Evolutionary conservation across 192 early-diverging fungal species (phyloP).

Genomic region (Dissophora ornata): DNA sequence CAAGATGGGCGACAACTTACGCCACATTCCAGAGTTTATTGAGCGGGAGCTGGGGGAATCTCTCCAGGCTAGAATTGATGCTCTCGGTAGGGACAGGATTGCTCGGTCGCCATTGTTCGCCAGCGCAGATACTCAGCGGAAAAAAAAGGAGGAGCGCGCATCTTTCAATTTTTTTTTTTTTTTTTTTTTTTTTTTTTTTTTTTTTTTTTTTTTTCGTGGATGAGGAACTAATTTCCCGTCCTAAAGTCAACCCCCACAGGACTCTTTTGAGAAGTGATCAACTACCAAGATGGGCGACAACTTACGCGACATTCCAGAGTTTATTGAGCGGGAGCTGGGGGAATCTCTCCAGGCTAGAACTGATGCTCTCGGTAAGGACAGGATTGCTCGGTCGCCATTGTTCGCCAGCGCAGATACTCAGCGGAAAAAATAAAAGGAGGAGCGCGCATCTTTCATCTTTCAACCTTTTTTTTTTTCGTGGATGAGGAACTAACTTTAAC

Average conservation of each 20-base stretch:
- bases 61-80: slow-evolving; percentile 86
- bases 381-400: too few species aligned
- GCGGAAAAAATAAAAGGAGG: too few species aligned
- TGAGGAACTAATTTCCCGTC: too few species aligned
- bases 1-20: slow-evolving; percentile 69
- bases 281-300: slow-evolving; percentile 67
- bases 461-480: not conserved
- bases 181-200: too few species aligned
- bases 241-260: too few species aligned
- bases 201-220: too few species aligned
- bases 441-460: too few species aligned
- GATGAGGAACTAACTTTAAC: too few species aligned
- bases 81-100: slow-evolving; percentile 86
- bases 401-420: not conserved
- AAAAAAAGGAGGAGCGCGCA: too few species aligned
- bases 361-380: slow-evolving; percentile 88
- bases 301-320: slow-evolving; percentile 91
- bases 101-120: not conserved
- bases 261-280: too few species aligned
- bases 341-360: slow-evolving; percentile 89
- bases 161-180: too few species aligned
- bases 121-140: too few species aligned
- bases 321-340: slow-evolving; percentile 93
- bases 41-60: slow-evolving; percentile 93
- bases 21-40: slow-evolving; percentile 96